Base-by-base conservation (phyloP, 2,329 filamentous ascomycete species). In the Dothideomycetidae sp. region DNA sequence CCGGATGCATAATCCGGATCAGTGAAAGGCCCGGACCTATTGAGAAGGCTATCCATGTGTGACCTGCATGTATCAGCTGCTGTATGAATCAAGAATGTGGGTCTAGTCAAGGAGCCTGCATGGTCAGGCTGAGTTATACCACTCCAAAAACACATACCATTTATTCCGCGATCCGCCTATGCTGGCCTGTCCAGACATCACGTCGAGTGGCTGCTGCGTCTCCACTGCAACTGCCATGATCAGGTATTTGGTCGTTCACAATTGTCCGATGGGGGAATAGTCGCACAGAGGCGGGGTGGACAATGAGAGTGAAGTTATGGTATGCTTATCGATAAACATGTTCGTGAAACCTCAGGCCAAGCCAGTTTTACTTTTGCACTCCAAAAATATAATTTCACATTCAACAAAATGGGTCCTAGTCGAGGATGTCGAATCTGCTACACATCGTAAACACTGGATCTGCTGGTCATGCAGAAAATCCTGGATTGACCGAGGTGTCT, bases 11-110 rank as follows among this genome's bases (percentile, higher is more conserved):
- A 55, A 15, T 54, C 50, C 3, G 74, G 69, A 46, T 86, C 79
- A 21, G 81, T 86, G 57, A 82, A 93, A 1, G 90, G 84, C 1
- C 90, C 88, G 3, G 70, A 63, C 19, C 76, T 78, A 41, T 70
- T 76, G 40, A 93, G 71, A 46, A 94, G 76, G 44, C 71, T 78
- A 60, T 96, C 76, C 40, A 96, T 71, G 56, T 93, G 33, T 13
- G 29, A 16, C 36, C 36, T 38, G 78, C 57, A 74, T 77, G 85
- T 85, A 51, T 41, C 45, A 44, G 16, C 42, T 26, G n/a, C n/a
- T n/a, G n/a, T n/a, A n/a, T n/a, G n/a, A n/a, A n/a, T n/a, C n/a
- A n/a, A n/a, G n/a, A n/a, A n/a, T n/a, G n/a, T n/a, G n/a, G n/a
- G n/a, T n/a, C n/a, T n/a, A n/a, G n/a, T n/a, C n/a, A n/a, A n/a